A percentile compares a stretch with the other conserved stretches of the same genome.
These are phyloP conservation scores for Penicillium flavigenum DNA, from an alignment of 495 filamentous ascomycete genomes.

Conservation along the genomic window DNA sequence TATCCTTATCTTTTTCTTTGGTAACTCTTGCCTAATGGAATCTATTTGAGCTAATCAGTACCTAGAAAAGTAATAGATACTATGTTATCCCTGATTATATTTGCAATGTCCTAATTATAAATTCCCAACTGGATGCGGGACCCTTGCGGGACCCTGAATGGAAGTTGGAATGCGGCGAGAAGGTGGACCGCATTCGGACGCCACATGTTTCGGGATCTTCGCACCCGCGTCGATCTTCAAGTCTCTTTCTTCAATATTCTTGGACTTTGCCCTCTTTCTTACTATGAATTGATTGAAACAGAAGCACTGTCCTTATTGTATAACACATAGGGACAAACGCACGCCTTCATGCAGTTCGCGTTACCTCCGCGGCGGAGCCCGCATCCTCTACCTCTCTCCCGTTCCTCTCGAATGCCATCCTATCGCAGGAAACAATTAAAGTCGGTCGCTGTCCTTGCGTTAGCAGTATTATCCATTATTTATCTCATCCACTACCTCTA, in stretches of 20 bases:
- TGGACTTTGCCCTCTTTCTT: neutral
- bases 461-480: slow-evolving; percentile 58
- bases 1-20: neutral
- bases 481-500: slow-evolving; percentile 59
- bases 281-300: slow-evolving; percentile 23
- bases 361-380: slow-evolving; percentile 80
- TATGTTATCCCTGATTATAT: neutral
- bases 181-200: slow-evolving; percentile 8
- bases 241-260: neutral
- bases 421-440: slow-evolving; percentile 69
- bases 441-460: slow-evolving; percentile 54
- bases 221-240: slow-evolving; percentile 11
- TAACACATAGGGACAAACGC: slow-evolving; percentile 23
- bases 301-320: slow-evolving; percentile 4
- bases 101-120: neutral
- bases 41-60: neutral
- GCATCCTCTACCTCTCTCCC: slow-evolving; percentile 60
- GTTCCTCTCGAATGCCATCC: slow-evolving; percentile 58
- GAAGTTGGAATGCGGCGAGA: neutral
- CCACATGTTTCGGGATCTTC: slow-evolving; percentile 10
- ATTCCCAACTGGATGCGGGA: slow-evolving; percentile 2
- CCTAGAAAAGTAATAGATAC: no score
- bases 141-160: neutral
- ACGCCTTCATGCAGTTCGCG: slow-evolving; percentile 79
- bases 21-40: neutral